Percentiles rank a stretch among this genome's conserved stretches.
These are phyloP conservation scores for Phialophora macrospora DNA, from an alignment of 2,329 filamentous ascomycete genomes.

Conservation along the genomic window DNA sequence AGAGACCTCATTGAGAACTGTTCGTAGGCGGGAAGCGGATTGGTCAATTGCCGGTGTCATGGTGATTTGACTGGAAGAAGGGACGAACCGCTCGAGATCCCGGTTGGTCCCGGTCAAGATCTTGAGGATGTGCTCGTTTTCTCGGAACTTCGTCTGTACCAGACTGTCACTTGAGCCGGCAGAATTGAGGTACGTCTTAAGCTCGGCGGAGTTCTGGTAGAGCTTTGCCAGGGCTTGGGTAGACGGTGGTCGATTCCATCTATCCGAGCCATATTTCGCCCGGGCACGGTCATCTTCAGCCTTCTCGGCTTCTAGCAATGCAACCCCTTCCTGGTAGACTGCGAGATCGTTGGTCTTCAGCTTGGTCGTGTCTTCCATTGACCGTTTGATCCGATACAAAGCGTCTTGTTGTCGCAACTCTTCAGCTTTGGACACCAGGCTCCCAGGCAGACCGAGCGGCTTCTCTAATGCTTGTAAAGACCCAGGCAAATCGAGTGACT, in stretches of 20 bases:
- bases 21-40: slow-evolving; percentile 76
- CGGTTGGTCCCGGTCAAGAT: slow-evolving; percentile 80
- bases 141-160: slow-evolving; percentile 77
- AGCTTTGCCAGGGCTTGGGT: slow-evolving; percentile 72
- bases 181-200: slow-evolving; percentile 82
- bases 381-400: slow-evolving; percentile 73
- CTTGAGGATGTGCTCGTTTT: slow-evolving; percentile 73
- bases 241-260: slow-evolving; percentile 76
- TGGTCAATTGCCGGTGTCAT: slow-evolving; percentile 81
- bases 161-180: slow-evolving; percentile 69
- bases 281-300: slow-evolving; percentile 80
- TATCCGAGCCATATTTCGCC: slow-evolving; percentile 80
- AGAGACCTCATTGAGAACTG: slow-evolving; percentile 80
- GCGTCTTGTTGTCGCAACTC: slow-evolving; percentile 92
- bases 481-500: slow-evolving; percentile 84
- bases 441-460: slow-evolving; percentile 84
- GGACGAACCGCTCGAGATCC: slow-evolving; percentile 84
- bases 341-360: slow-evolving; percentile 78
- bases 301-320: slow-evolving; percentile 76
- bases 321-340: slow-evolving; percentile 81
- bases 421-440: slow-evolving; percentile 85
- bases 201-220: slow-evolving; percentile 75
- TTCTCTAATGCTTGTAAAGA: slow-evolving; percentile 95
- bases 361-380: slow-evolving; percentile 87
- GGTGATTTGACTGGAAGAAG: slow-evolving; percentile 76